phyloP scores from a whole-genome alignment of 495 filamentous ascomycete genomes.

The Parathielavia hyrcaniae region DNA sequence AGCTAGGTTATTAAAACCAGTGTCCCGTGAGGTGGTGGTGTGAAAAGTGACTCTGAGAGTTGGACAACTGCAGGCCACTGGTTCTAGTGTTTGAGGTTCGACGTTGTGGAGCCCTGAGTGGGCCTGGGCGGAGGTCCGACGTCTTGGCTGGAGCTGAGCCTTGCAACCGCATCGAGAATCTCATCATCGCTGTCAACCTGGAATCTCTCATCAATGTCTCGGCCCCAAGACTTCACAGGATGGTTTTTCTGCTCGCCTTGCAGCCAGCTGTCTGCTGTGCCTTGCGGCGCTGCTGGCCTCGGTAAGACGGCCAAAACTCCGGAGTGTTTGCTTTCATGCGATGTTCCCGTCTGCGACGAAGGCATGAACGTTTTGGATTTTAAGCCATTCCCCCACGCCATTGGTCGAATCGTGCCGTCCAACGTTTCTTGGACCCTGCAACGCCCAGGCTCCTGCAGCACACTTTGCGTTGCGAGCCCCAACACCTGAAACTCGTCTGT shows the following conservation, averaged over 20 bases:
- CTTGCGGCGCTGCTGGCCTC: slow-evolving; percentile 10
- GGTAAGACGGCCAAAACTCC: neutral
- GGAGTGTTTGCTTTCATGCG: slow-evolving; percentile 14
- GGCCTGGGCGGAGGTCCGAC: slow-evolving; percentile 10
- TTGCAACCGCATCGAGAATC: neutral
- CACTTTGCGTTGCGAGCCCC: slow-evolving; percentile 14
- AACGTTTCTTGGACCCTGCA: slow-evolving; percentile 27
- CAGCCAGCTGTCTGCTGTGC: slow-evolving; percentile 12
- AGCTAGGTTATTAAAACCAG: too few species aligned
- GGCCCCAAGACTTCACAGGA: neutral
- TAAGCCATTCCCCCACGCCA: slow-evolving; percentile 17
- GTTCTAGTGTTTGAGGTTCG: slow-evolving; percentile 35
- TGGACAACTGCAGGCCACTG: slow-evolving; percentile 23
- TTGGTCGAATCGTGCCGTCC: slow-evolving; percentile 25
- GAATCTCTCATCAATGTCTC: slow-evolving; percentile 7
- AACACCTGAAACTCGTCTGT: slow-evolving; percentile 35
- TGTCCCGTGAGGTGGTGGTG: too few species aligned
- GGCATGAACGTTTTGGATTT: slow-evolving; percentile 32
- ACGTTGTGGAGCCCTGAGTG: slow-evolving; percentile 29
- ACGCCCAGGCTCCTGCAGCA: slow-evolving; percentile 17
- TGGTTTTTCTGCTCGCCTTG: slow-evolving; percentile 5
- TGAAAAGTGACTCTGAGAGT: slow-evolving; percentile 1
- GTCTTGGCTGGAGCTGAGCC: slow-evolving; percentile 20
- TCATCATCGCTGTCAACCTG: too few species aligned
- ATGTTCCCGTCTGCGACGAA: slow-evolving; percentile 13